phyloP scores from a whole-genome alignment of 106 monocot genomes.

The Hemerocallis citrina region DNA sequence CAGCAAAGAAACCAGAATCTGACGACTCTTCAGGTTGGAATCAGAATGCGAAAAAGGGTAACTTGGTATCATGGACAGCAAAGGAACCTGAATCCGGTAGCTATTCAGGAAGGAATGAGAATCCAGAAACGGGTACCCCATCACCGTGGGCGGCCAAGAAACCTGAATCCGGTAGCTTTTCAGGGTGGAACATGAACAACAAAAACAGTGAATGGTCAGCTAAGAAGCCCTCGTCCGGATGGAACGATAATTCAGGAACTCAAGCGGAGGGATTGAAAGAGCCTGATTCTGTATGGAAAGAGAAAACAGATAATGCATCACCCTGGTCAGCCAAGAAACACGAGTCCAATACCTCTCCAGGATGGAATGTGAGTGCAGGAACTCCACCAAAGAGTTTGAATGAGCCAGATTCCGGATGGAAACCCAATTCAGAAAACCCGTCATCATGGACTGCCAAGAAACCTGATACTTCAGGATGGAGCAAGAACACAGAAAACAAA shows the following conservation, averaged over 20 bases:
- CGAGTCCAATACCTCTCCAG: not conserved
- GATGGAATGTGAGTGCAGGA: not conserved
- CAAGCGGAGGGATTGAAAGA: too few relatives aligned
- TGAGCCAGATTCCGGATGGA: not conserved
- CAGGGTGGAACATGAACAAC: not conserved
- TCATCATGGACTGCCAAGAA: not conserved
- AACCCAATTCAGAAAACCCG: not conserved
- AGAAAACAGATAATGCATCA: not conserved
- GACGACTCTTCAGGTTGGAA: too few relatives aligned
- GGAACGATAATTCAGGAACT: too few relatives aligned
- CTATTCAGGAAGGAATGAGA: too few relatives aligned
- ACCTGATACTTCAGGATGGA: not conserved
- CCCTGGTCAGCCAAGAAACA: not conserved
- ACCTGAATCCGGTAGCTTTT: not conserved
- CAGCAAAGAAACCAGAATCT: too few relatives aligned
- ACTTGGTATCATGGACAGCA: too few relatives aligned
- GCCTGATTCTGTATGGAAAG: too few relatives aligned
- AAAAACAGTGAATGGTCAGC: constrained; percentile 12
- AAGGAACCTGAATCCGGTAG: too few relatives aligned
- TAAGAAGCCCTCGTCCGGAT: not conserved
- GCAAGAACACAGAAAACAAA: not conserved
- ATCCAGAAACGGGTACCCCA: too few relatives aligned
- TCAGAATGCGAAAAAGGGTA: too few relatives aligned
- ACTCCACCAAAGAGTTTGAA: not conserved
- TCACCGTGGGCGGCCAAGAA: not conserved